Conservation (phyloP, 2,329 filamentous ascomycete genomes). For the Aureobasidium musti region DNA sequence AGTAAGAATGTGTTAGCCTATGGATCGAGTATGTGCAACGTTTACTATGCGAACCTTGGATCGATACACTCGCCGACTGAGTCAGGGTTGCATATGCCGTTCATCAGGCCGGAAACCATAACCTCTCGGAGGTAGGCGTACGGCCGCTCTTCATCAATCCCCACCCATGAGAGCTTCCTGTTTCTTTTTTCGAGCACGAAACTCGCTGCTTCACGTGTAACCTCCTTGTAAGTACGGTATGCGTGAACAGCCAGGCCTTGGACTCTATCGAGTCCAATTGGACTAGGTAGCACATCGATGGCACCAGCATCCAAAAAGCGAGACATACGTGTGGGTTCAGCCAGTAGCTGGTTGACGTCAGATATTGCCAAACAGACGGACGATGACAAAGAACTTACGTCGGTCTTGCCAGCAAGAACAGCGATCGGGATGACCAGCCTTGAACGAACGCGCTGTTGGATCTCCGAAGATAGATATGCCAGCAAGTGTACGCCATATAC, state of each 20-base stretch:
- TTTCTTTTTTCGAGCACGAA: slow-evolving; percentile 71
- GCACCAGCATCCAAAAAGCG: slow-evolving; percentile 73
- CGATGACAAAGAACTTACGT: slow-evolving; percentile 6
- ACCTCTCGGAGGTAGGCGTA: slow-evolving; percentile 88
- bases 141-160: slow-evolving; percentile 78
- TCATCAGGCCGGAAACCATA: slow-evolving; percentile 91
- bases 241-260: slow-evolving; percentile 78
- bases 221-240: slow-evolving; percentile 78
- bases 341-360: slow-evolving; percentile 28
- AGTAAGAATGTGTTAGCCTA: background rate
- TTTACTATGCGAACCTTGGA: slow-evolving; percentile 55
- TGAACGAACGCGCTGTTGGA: slow-evolving; percentile 45
- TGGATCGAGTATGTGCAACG: too few species aligned
- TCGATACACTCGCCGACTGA: slow-evolving; percentile 63
- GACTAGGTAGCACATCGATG: slow-evolving; percentile 79
- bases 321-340: slow-evolving; percentile 26
- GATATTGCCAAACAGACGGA: background rate
- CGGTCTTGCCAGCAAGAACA: slow-evolving; percentile 40
- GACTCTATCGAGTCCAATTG: slow-evolving; percentile 71
- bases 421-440: slow-evolving; percentile 47
- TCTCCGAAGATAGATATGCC: slow-evolving; percentile 46
- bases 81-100: slow-evolving; percentile 76
- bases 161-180: slow-evolving; percentile 89
- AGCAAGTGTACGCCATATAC: slow-evolving; percentile 49
- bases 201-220: slow-evolving; percentile 69